Percentiles rank a stretch among this genome's conserved stretches.
Conservation (phyloP, 192 early-diverging fungal genomes). For the Pilaira anomala region DNA sequence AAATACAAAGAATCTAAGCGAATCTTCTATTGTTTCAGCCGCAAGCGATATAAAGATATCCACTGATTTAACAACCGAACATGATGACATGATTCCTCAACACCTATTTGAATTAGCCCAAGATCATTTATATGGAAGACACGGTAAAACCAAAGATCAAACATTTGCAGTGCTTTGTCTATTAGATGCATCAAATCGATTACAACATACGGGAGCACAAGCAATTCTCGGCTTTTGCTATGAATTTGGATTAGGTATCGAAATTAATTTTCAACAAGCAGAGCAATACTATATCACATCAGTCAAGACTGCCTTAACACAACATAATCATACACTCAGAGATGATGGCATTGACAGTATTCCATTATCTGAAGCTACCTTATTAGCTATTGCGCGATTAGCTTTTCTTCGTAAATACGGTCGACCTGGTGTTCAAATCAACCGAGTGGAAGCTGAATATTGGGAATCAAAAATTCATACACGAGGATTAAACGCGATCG, state of each 20-base stretch:
- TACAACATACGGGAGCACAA: constrained; percentile 46
- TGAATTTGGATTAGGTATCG: constrained; percentile 79
- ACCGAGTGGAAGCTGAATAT: constrained; percentile 75
- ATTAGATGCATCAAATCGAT: constrained; percentile 37
- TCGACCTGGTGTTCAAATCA: constrained; percentile 71
- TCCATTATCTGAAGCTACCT: constrained; percentile 40
- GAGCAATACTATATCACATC: constrained; percentile 68
- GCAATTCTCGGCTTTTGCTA: constrained; percentile 78
- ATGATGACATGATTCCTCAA: neutral
- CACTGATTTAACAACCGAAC: no score
- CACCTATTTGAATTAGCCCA: constrained; percentile 21
- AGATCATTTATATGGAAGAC: constrained; percentile 24
- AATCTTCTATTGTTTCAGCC: no score
- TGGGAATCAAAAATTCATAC: constrained; percentile 64
- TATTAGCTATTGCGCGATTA: constrained; percentile 59
- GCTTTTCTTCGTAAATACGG: constrained; percentile 80
- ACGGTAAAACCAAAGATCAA: constrained; percentile 22
- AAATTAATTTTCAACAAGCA: constrained; percentile 56
- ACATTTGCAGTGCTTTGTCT: constrained; percentile 13
- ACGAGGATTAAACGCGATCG: constrained; percentile 50
- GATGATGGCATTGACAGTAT: neutral
- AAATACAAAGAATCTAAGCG: no score
- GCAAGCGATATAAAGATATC: no score
- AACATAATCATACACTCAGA: neutral
- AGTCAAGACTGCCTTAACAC: constrained; percentile 29